Percentiles rank a stretch among this genome's conserved stretches.
Evolutionary conservation across 1,139 yeast species (phyloP).

Genomic region (Pichia sp.): DNA sequence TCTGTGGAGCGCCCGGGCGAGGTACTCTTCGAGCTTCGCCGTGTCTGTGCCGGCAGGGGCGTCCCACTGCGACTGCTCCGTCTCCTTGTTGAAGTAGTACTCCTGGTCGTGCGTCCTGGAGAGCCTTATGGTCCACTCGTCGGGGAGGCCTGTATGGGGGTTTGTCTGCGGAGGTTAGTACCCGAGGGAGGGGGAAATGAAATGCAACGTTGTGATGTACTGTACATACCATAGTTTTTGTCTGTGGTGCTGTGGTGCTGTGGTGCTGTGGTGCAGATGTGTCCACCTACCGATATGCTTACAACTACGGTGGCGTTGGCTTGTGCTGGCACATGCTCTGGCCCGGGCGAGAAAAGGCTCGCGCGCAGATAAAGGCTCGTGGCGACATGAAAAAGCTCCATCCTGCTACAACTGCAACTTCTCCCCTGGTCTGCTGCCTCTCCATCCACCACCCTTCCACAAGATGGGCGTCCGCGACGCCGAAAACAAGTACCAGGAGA

Average conservation of each 20-base stretch:
- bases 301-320: too few species aligned
- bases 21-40: conserved; percentile 53
- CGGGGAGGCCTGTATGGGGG: conserved; percentile 64
- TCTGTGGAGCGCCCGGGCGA: conserved; percentile 39
- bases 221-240: too few species aligned
- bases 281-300: too few species aligned
- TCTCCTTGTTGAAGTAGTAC: conserved; percentile 67
- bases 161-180: not conserved
- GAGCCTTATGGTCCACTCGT: conserved; percentile 75
- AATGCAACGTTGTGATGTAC: not conserved
- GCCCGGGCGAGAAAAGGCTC: too few species aligned
- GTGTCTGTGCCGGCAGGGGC: conserved; percentile 83
- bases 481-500: conserved; percentile 17
- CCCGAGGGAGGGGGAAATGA: not conserved
- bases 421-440: too few species aligned
- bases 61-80: conserved; percentile 82
- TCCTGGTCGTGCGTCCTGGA: conserved; percentile 83
- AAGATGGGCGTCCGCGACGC: conserved; percentile 14
- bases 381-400: too few species aligned
- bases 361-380: too few species aligned
- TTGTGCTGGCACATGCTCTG: too few species aligned
- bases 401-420: too few species aligned
- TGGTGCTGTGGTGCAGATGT: too few species aligned
- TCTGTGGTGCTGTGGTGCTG: too few species aligned
- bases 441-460: not conserved